phyloP scores from a whole-genome alignment of 495 filamentous ascomycete species.

The Hyaloscypha variabilis region DNA sequence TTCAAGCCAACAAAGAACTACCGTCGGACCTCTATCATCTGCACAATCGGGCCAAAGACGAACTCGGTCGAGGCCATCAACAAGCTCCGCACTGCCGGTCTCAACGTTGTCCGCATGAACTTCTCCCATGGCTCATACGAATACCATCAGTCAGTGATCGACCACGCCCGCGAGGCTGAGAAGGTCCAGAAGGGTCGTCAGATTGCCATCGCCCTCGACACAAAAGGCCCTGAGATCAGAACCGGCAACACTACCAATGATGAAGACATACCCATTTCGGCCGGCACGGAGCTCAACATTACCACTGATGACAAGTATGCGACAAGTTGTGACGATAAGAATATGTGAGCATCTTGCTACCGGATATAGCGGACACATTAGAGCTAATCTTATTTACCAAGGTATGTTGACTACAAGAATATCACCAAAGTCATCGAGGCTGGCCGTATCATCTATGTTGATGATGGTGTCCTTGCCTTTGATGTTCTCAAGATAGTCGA shows the following conservation, averaged over 20 bases:
- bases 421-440: slow-evolving; percentile 95
- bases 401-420: slow-evolving; percentile 99
- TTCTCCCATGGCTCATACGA: slow-evolving; percentile 98
- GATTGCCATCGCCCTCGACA: slow-evolving; percentile 95
- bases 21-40: slow-evolving; percentile 96
- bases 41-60: slow-evolving; percentile 99
- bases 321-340: slow-evolving; percentile 77
- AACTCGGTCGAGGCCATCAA: slow-evolving; percentile 98
- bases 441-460: slow-evolving; percentile 97
- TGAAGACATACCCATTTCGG: slow-evolving; percentile 82
- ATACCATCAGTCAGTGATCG: slow-evolving; percentile 95
- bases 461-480: slow-evolving; percentile 96
- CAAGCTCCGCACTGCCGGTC: slow-evolving; percentile 80
- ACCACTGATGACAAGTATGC: slow-evolving; percentile 97
- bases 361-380: neutral
- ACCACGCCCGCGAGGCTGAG: slow-evolving; percentile 88
- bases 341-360: slow-evolving; percentile 70
- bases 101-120: slow-evolving; percentile 99
- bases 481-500: slow-evolving; percentile 88
- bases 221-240: slow-evolving; percentile 98
- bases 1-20: slow-evolving; percentile 82
- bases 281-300: slow-evolving; percentile 85
- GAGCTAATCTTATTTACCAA: slow-evolving; percentile 35
- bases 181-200: slow-evolving; percentile 74
- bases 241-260: slow-evolving; percentile 90